These are phyloP conservation scores for Suillus americanus DNA, from an alignment of 768 basidiomycete species.

Conservation along the genomic window DNA sequence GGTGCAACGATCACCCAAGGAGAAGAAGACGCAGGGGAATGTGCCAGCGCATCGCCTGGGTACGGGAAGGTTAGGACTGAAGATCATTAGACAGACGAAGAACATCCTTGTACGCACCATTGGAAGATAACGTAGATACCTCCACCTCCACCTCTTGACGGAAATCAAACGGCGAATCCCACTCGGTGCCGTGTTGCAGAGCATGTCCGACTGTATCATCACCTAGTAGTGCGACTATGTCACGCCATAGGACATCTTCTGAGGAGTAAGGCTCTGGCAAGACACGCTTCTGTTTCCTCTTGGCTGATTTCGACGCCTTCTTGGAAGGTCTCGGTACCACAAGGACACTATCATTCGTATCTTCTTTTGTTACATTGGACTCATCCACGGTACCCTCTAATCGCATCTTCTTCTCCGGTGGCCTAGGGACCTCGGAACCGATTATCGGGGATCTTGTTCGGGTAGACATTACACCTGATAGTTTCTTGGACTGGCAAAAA, in stretches of 20 bases:
- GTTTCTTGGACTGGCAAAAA: neutral
- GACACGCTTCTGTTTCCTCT: constrained; percentile 9
- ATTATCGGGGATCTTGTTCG: constrained; percentile 12
- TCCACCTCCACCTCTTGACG: constrained; percentile 66
- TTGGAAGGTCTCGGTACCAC: neutral
- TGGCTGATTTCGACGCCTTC: constrained; percentile 5
- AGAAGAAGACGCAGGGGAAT: constrained; percentile 43
- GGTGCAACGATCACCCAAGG: constrained; percentile 87
- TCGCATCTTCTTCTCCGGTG: constrained; percentile 34
- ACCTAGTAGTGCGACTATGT: constrained; percentile 70
- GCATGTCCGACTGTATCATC: constrained; percentile 50
- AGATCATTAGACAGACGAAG: neutral
- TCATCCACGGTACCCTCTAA: constrained; percentile 13
- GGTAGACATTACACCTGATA: constrained; percentile 7
- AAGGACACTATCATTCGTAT: neutral
- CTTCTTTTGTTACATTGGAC: neutral
- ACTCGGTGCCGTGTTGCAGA: constrained; percentile 48
- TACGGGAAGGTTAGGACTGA: neutral
- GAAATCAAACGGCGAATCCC: constrained; percentile 57
- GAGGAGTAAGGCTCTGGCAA: constrained; percentile 57
- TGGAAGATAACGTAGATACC: constrained; percentile 63
- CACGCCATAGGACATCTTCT: constrained; percentile 75
- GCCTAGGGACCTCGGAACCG: constrained; percentile 15
- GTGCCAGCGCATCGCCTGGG: constrained; percentile 67
- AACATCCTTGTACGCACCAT: constrained; percentile 40